Conservation (phyloP, 352 stramenopile genomes). For the Phytophthora tubulina region DNA sequence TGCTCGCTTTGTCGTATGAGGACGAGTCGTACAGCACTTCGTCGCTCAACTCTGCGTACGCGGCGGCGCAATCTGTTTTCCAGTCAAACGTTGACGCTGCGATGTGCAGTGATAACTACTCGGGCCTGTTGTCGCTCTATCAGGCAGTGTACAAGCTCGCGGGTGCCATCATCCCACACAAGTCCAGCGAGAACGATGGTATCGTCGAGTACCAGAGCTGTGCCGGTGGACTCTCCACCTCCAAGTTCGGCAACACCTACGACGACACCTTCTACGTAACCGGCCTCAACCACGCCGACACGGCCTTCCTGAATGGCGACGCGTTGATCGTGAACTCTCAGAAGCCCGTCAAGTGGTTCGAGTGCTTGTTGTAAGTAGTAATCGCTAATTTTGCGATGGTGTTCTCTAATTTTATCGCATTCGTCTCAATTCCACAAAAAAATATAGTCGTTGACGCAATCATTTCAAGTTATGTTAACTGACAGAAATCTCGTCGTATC, state of each 20-base stretch:
- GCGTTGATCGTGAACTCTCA: constrained; percentile 42
- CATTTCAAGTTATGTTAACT: no score
- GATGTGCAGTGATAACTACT: constrained; percentile 51
- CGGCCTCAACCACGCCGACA: constrained; percentile 55
- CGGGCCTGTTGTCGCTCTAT: constrained; percentile 41
- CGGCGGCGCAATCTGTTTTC: constrained; percentile 37
- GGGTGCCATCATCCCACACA: constrained; percentile 43
- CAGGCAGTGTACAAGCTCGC: constrained; percentile 36
- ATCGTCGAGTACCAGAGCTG: constrained; percentile 60
- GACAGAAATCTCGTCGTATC: no score
- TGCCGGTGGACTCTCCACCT: constrained; percentile 33
- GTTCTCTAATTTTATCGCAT: no score
- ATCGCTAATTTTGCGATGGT: no score
- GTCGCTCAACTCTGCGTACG: constrained; percentile 37
- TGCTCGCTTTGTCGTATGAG: constrained; percentile 40
- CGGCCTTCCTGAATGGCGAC: constrained; percentile 49
- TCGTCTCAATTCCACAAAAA: no score
- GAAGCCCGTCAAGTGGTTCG: constrained; percentile 58
- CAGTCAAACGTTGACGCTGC: constrained; percentile 40
- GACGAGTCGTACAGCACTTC: constrained; percentile 29
- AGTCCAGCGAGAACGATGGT: constrained; percentile 47
- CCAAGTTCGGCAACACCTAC: constrained; percentile 46
- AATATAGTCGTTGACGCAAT: no score
- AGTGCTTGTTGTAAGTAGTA: constrained; percentile 36
- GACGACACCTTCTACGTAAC: constrained; percentile 50